Base-by-base conservation (phyloP, 106 monocot genomes). In the Dendrobium nobile region DNA sequence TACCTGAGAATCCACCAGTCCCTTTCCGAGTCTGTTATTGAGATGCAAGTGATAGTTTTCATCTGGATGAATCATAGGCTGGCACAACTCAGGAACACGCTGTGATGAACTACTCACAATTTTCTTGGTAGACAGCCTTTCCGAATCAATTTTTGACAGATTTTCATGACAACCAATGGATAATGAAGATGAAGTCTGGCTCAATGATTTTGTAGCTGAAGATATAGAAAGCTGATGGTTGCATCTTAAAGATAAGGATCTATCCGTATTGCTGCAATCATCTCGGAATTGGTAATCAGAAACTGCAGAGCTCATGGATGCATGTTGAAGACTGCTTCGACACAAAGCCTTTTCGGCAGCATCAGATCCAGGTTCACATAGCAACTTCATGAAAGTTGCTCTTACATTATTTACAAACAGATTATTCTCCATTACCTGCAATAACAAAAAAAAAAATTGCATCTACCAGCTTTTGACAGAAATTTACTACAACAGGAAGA, bases 381-480 rank as follows among this genome's bases (percentile, higher is more conserved):
- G 70, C 31, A 91, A 44, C 61, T 90, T 87, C 31, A 48, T 16
- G 82, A 92, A 86, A 24, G 83, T 72, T 56, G 33, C 74, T 42
- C 70, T 90, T 67, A 86, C 83, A 83, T 84, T 81, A 47, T 82
- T 87, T 78, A 95, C 77, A 73, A 90, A 84, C 27, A 22, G 72
- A 31, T 79, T 73, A 26, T 89, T 85, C 81, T 95, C 90, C 86
- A 87, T 82, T 73, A 92, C 87, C 95, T 95, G 87, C 83, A 74
- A 41, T 19, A 74, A 51, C 2, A 1, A 80, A 8, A 40, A 8
- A 40, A 70, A n/a, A 61, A 5, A 20, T 70, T 33, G 37, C 28
- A 26, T 7, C 28, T 28, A 19, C 28, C 68, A 68, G 28, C 24
- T 68, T 28, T 68, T 28, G n/a, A 28, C 31, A 68, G 28, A 68